These are phyloP conservation scores for Angomonas ambiguus DNA, from an alignment of 208 protist genomes.

Conservation along the genomic window DNA sequence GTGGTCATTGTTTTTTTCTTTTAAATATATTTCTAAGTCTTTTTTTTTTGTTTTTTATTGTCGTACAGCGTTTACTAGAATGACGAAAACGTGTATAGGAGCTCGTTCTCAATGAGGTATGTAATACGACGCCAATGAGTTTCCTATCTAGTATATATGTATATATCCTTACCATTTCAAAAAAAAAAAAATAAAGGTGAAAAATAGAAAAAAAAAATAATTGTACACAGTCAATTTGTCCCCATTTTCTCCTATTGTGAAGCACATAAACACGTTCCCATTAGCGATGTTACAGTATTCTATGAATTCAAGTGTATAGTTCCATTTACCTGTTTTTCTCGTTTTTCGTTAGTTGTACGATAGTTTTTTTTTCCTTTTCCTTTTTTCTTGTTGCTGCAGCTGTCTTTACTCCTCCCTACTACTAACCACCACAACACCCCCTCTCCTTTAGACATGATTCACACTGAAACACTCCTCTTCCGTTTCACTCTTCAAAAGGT, in stretches of 20 bases:
- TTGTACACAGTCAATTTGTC: neutral
- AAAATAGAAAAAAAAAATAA: no score
- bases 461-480: neutral
- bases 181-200: neutral
- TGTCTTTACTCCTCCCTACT: neutral
- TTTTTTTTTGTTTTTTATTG: conserved; percentile 1
- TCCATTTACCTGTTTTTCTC: no score
- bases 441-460: neutral
- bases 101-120: no score
- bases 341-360: no score
- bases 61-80: no score
- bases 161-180: neutral
- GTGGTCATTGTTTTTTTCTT: neutral
- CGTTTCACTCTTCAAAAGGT: neutral
- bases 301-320: no score
- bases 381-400: neutral
- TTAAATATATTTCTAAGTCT: neutral
- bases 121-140: no score
- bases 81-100: no score
- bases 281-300: no score
- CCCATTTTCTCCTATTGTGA: neutral
- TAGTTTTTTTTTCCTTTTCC: neutral
- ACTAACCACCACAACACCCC: no score
- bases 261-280: no score
- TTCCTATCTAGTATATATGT: neutral